Percentiles rank a stretch among this genome's conserved stretches.
Conservation (phyloP, 1,284 basidiomycete species). For the Ceratobasidium theobromae region DNA sequence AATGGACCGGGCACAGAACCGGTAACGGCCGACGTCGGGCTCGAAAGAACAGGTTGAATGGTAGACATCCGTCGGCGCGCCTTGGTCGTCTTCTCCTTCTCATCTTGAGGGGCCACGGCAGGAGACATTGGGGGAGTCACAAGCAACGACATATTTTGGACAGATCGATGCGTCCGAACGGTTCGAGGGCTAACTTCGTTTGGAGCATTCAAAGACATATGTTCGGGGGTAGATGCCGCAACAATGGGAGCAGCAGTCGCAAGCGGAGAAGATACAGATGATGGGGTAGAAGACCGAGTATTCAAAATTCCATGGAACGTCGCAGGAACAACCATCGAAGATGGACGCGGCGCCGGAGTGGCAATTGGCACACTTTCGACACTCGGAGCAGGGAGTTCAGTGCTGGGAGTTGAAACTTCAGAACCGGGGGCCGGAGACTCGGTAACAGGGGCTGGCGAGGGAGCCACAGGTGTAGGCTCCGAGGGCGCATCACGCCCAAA, state of each 20-base stretch:
- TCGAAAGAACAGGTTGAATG: constrained; percentile 56
- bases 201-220: constrained; percentile 57
- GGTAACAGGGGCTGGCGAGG: constrained; percentile 54
- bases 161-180: constrained; percentile 61
- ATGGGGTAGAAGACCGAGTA: constrained; percentile 73
- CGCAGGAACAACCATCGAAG: constrained; percentile 17
- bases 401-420: not conserved
- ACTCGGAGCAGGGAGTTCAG: not conserved
- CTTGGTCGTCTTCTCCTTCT: constrained; percentile 46
- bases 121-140: constrained; percentile 77
- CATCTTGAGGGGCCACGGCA: constrained; percentile 60
- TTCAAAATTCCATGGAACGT: constrained; percentile 31
- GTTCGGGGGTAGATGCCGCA: constrained; percentile 59
- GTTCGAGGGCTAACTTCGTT: constrained; percentile 39
- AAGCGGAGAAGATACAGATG: constrained; percentile 78
- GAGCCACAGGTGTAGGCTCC: constrained; percentile 68
- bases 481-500: constrained; percentile 48
- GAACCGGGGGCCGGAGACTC: not conserved
- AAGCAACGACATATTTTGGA: constrained; percentile 51
- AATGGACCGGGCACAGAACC: constrained; percentile 54
- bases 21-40: constrained; percentile 54
- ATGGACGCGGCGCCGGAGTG: constrained; percentile 14
- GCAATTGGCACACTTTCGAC: constrained; percentile 23
- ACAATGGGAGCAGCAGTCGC: constrained; percentile 78
- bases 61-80: constrained; percentile 72